Percentiles rank a stretch among this genome's conserved stretches.
phyloP scores from a whole-genome alignment of 345 rosid species.

The Salix caprea region DNA sequence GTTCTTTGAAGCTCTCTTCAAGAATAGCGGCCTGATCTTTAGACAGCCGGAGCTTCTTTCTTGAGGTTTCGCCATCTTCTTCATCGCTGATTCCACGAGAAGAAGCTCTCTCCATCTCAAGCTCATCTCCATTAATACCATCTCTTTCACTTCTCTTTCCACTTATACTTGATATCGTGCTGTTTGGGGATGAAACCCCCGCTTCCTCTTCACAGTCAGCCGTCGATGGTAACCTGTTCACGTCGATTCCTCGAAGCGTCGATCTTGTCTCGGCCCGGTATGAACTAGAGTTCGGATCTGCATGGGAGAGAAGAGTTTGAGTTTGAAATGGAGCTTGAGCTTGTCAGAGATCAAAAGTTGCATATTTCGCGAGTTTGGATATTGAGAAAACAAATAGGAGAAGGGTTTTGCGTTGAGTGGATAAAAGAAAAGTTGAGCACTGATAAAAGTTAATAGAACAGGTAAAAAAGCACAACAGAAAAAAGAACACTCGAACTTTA shows the following conservation, averaged over 20 bases:
- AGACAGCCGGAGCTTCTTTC: slow-evolving; percentile 88
- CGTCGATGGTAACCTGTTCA: slow-evolving; percentile 68
- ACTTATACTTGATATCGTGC: slow-evolving; percentile 83
- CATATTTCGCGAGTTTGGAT: neutral
- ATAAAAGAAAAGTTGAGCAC: slow-evolving; percentile 3
- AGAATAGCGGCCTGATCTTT: slow-evolving; percentile 93
- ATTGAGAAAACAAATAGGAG: neutral
- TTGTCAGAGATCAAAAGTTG: neutral
- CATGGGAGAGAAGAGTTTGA: slow-evolving; percentile 24
- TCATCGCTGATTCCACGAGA: slow-evolving; percentile 86
- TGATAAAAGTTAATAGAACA: neutral
- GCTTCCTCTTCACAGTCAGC: slow-evolving; percentile 78
- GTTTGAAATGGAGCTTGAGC: neutral
- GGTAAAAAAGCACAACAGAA: slow-evolving; percentile 3
- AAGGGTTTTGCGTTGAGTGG: slow-evolving; percentile 2
- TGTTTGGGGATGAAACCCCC: slow-evolving; percentile 87
- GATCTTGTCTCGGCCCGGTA: slow-evolving; percentile 48
- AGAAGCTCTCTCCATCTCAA: slow-evolving; percentile 55
- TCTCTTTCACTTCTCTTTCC: slow-evolving; percentile 93
- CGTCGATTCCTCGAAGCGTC: slow-evolving; percentile 74
- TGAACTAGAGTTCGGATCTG: slow-evolving; percentile 66
- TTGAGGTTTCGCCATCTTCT: slow-evolving; percentile 82
- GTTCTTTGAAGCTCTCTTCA: slow-evolving; percentile 90
- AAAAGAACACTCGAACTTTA: neutral
- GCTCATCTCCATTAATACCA: slow-evolving; percentile 50